Base-by-base conservation (phyloP, 805 yeast genomes). In the Metschnikowia matae region DNA sequence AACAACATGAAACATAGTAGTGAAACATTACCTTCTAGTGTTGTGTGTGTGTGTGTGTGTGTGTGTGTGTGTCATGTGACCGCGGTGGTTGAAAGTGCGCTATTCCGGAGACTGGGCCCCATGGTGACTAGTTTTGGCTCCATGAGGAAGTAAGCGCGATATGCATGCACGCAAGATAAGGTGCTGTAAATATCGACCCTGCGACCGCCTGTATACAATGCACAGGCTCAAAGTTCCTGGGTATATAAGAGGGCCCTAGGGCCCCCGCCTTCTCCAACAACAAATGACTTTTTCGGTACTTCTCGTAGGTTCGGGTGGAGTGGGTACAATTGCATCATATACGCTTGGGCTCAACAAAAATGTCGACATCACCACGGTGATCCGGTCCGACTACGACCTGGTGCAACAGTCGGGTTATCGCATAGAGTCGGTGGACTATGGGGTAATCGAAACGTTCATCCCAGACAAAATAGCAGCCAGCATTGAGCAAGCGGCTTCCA, bases 241-340 rank as follows among this genome's bases (percentile, higher is more conserved):
- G 11, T 26, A 26, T 26, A 26, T 26, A 26, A 26, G 10, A 8
- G 29, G 29, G 29, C 29, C 29, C 29, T 8, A 11, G 29, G 29
- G 11, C 29, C 29, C 29, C 29, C 29, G 11, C 11, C 11, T 26
- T 4, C 10, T 26, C 29, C 29, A 6, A 14, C 17, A 35, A 36
- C 17, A 4, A 13, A 42, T 32, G 45, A 8, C 45, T 14, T 32
- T 13, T 17, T 23, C 40, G 6, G 44, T 84, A 15, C 70, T 88
- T 11, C 70, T 88, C 10, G 77, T 88, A 37, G 96, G 96, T 10
- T 78, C 89, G 40, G 96, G 96, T 14, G 96, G 96, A 36, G 94
- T 89, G 10, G 96, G 96, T 35, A 77, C 89, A 15, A 79, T 89
- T 33, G 83, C 85, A 2, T 88, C 95, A 0, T 75, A 83, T 45